A percentile compares a stretch with the other conserved stretches of the same genome.
Conservation (phyloP, 805 yeast species). For the Pichia membranifaciens region DNA sequence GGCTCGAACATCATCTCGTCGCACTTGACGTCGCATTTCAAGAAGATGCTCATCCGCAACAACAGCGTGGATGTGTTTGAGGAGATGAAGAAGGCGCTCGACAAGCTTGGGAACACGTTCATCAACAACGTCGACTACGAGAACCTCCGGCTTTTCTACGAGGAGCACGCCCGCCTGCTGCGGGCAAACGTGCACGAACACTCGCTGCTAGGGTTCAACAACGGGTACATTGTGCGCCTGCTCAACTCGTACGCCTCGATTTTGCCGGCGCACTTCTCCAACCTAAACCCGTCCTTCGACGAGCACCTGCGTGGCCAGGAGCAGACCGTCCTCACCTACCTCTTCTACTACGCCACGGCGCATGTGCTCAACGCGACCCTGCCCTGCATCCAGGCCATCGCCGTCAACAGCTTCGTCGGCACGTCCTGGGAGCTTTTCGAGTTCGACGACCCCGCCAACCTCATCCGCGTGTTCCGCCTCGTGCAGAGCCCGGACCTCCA, state of each 20-base stretch:
- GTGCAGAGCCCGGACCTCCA: slow-evolving; percentile 1
- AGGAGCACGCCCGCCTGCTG: slow-evolving; percentile 4
- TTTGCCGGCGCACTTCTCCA: slow-evolving; percentile 1
- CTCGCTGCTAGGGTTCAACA: slow-evolving; percentile 9
- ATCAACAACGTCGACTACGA: slow-evolving; percentile 8
- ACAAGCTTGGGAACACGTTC: slow-evolving; percentile 2
- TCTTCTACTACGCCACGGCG: slow-evolving; percentile 6
- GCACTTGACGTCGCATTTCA: slow-evolving; percentile 6
- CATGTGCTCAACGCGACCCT: slow-evolving; percentile 5
- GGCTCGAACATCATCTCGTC: slow-evolving; percentile 6
- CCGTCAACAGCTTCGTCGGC: slow-evolving; percentile 11
- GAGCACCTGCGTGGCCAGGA: background rate
- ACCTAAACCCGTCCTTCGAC: slow-evolving; percentile 1
- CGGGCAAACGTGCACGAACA: background rate
- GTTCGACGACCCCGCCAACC: background rate
- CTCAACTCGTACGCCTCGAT: slow-evolving; percentile 13
- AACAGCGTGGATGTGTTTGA: slow-evolving; percentile 3
- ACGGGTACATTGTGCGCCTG: slow-evolving; percentile 10
- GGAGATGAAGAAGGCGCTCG: slow-evolving; percentile 7
- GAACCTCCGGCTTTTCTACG: slow-evolving; percentile 9
- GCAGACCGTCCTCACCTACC: slow-evolving; percentile 1
- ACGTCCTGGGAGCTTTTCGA: background rate
- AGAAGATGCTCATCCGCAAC: background rate
- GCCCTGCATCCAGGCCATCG: slow-evolving; percentile 9
- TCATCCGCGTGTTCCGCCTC: slow-evolving; percentile 6